Conservation (phyloP, 176 grass and related monocot genomes). For the Carex kokanica region DNA sequence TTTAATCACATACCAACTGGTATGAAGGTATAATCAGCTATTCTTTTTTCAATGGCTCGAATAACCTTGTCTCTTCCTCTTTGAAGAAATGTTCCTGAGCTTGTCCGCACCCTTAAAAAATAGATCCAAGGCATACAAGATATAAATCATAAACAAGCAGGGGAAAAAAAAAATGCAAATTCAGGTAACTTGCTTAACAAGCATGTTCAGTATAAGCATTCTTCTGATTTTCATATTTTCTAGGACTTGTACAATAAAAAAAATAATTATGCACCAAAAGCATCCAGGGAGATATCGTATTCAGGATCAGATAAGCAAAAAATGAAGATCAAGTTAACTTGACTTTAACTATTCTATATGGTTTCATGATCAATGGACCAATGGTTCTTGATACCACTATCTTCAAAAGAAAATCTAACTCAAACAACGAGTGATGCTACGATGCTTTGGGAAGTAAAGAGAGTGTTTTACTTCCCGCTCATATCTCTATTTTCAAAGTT, state of each 20-base stretch:
- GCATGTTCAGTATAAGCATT: background rate
- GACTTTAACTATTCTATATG: background rate
- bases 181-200: background rate
- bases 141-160: background rate
- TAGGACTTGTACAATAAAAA: too few relatives aligned
- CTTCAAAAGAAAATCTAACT: background rate
- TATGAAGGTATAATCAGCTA: constrained; percentile 92
- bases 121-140: constrained; percentile 1
- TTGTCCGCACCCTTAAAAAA: constrained; percentile 67
- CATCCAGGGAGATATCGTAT: background rate
- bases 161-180: background rate
- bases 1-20: constrained; percentile 46
- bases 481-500: too few relatives aligned
- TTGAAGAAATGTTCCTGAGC: constrained; percentile 85
- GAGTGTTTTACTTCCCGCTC: too few relatives aligned
- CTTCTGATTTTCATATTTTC: background rate
- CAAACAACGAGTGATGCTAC: background rate
- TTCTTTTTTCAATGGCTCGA: constrained; percentile 78
- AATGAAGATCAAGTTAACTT: background rate
- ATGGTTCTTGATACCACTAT: background rate
- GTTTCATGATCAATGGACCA: background rate
- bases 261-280: too few relatives aligned
- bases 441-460: too few relatives aligned
- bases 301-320: background rate
- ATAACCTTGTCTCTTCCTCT: constrained; percentile 82